phyloP scores from a whole-genome alignment of 306 rosid species.

The Casuarina glauca region DNA sequence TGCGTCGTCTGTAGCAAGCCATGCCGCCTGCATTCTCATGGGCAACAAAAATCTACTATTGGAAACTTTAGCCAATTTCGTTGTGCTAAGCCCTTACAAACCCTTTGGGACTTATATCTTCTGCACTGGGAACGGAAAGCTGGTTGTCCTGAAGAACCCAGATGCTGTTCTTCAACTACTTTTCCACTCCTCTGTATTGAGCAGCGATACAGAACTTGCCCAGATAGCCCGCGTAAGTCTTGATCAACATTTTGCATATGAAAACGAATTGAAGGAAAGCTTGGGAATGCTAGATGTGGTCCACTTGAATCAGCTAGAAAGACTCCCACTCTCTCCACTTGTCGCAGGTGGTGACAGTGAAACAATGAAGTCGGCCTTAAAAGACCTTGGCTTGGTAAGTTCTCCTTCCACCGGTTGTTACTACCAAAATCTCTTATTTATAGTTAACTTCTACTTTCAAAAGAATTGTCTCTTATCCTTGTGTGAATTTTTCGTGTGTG shows the following conservation, averaged over 20 bases:
- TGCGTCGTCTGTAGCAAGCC: conserved; percentile 53
- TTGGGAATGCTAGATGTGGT: conserved; percentile 38
- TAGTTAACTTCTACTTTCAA: too few species aligned
- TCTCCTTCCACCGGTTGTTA: neutral
- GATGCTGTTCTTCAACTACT: conserved; percentile 73
- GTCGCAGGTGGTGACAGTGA: conserved; percentile 23
- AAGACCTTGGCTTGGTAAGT: conserved; percentile 72
- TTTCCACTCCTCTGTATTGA: conserved; percentile 49
- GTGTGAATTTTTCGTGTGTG: neutral
- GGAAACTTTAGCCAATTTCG: conserved; percentile 49
- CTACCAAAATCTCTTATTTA: neutral
- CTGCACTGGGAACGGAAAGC: conserved; percentile 46
- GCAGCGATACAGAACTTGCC: conserved; percentile 11
- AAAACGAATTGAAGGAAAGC: conserved; percentile 31
- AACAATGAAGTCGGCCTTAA: conserved; percentile 39
- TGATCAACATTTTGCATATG: conserved; percentile 49
- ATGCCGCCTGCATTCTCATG: conserved; percentile 65
- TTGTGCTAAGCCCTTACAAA: conserved; percentile 68
- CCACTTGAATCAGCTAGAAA: conserved; percentile 33
- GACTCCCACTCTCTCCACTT: conserved; percentile 41
- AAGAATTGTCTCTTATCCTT: too few species aligned
- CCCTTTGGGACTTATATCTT: conserved; percentile 78
- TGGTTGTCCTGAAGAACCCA: conserved; percentile 50
- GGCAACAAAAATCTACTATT: conserved; percentile 64
- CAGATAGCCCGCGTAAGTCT: conserved; percentile 42